Evolutionary conservation across 2,329 filamentous ascomycete species (phyloP).

Genomic region (Penicillium hordei): DNA sequence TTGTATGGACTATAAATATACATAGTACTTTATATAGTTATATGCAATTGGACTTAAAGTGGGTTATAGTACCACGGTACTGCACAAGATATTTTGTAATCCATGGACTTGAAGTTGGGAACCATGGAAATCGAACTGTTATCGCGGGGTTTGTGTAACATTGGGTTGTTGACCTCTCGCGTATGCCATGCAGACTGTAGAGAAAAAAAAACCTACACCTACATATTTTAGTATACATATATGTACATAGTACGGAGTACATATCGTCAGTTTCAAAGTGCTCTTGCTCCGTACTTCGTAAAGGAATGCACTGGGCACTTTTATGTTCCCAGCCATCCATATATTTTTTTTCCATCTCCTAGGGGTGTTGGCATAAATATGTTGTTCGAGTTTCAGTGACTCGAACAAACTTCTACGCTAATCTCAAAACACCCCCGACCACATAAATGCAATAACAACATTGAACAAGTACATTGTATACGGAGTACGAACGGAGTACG

Average conservation of each 20-base stretch:
- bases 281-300: background rate
- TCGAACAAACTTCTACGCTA: background rate
- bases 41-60: background rate
- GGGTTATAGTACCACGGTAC: background rate
- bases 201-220: background rate
- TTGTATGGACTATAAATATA: background rate
- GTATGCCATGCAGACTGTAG: constrained; percentile 10
- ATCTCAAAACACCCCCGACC: background rate
- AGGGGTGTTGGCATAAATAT: background rate
- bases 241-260: background rate
- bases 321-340: background rate
- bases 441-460: background rate
- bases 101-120: background rate
- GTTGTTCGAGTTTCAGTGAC: background rate
- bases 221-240: background rate
- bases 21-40: background rate
- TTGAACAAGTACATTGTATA: background rate
- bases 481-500: background rate
- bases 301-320: background rate
- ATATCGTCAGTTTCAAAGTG: background rate
- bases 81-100: background rate
- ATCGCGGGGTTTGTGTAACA: constrained; percentile 14
- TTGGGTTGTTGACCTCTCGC: constrained; percentile 1
- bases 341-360: background rate
- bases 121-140: background rate